These are phyloP conservation scores for Prunus dulcis DNA, from an alignment of 306 rosid genomes.

Conservation along the genomic window DNA sequence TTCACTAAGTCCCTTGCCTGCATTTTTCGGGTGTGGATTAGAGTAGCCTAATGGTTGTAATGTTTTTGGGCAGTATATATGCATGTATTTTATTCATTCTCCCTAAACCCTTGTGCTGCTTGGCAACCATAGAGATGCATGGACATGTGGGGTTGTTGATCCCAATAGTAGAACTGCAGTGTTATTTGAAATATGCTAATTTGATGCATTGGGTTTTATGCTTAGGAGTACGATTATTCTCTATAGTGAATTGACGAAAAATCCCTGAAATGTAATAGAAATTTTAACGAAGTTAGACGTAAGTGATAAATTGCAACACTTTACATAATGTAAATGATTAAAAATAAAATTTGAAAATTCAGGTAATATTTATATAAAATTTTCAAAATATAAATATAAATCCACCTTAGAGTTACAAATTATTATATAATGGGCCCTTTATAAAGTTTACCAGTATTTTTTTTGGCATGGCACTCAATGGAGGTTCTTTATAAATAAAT, in stretches of 20 bases:
- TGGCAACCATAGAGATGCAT: conserved; percentile 97
- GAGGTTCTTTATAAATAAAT: too few relatives aligned
- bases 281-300: too few relatives aligned
- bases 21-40: not conserved
- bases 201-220: conserved; percentile 58
- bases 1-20: not conserved
- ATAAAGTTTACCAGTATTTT: too few relatives aligned
- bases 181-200: conserved; percentile 67
- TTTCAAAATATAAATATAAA: too few relatives aligned
- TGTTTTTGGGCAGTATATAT: not conserved
- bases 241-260: conserved; percentile 17
- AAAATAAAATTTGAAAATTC: too few relatives aligned
- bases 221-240: conserved; percentile 62
- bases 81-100: not conserved
- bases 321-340: too few relatives aligned
- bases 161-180: conserved; percentile 96
- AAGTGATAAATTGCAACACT: too few relatives aligned
- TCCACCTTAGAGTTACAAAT: too few relatives aligned
- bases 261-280: too few relatives aligned
- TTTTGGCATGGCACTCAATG: too few relatives aligned
- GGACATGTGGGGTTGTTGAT: conserved; percentile 95
- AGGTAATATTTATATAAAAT: too few relatives aligned
- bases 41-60: not conserved
- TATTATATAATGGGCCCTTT: too few relatives aligned
- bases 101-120: conserved; percentile 65